phyloP scores from a whole-genome alignment of 1,284 basidiomycete genomes.

The Puccinia coronata region DNA sequence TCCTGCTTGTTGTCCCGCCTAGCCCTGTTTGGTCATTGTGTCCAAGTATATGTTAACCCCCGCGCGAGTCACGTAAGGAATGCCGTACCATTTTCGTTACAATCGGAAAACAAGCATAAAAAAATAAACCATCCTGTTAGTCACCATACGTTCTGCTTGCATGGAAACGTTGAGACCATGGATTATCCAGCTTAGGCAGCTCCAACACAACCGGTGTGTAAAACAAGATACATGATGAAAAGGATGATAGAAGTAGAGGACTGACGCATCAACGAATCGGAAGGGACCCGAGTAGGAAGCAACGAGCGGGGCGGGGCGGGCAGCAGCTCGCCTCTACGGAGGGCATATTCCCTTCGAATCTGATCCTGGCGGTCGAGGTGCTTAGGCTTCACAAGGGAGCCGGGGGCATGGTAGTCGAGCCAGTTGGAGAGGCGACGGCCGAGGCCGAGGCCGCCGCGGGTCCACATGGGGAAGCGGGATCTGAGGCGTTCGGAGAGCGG shows the following conservation, averaged over 20 bases:
- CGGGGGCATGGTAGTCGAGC: neutral
- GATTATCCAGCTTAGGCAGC: too few relatives aligned
- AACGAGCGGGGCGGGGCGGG: neutral
- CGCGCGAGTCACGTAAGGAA: neutral
- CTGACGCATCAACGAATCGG: constrained; percentile 6
- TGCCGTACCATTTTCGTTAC: too few relatives aligned
- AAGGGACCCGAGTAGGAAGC: neutral
- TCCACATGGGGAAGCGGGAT: constrained; percentile 34
- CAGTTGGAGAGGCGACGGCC: constrained; percentile 32
- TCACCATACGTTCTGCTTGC: too few relatives aligned
- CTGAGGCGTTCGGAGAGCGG: neutral
- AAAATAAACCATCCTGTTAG: too few relatives aligned
- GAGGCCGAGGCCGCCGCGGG: constrained; percentile 32
- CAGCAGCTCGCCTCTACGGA: constrained; percentile 22
- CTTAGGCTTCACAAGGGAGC: neutral
- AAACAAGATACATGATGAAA: too few relatives aligned
- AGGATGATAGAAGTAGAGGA: too few relatives aligned
- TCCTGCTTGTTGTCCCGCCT: neutral
- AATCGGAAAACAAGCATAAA: too few relatives aligned
- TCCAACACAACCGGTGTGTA: too few relatives aligned
- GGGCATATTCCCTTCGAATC: constrained; percentile 30
- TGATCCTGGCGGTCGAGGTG: neutral
- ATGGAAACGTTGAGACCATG: too few relatives aligned
- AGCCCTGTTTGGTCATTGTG: neutral
- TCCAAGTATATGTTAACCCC: neutral